Evolutionary conservation across 192 early-diverging fungal genomes (phyloP), one percentile per base, ranked within the genome.

Genomic region (Globomyces pollinis-pini): DNA sequence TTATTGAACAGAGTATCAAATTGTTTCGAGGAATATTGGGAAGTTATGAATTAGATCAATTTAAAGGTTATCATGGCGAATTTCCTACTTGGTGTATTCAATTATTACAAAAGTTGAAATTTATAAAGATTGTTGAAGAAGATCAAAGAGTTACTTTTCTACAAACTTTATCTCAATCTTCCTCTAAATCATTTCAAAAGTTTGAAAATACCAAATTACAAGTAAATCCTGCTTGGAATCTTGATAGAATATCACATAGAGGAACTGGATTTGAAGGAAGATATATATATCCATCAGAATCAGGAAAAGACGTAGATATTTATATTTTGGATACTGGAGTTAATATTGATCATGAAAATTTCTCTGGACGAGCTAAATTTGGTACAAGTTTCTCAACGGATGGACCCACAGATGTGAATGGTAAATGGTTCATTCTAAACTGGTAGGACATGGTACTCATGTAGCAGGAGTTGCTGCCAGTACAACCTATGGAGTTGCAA

Each of bases 401-500:
- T 11, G 68, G 66, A 56, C 11, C 9, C 34, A 54, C 62, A 20
- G 81, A 84, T 57, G 55, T 63, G 16, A 57, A 71, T 59, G 79
- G 79, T 5, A 59, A 70, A n/a, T 51, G 69, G 47, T 15, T 38
- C 12, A 13, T 50, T 56, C 12, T 56, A 56, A 56, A 65, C 4
- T 53, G 1, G 59, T 41, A 16, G 59, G 59, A 23, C 75, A 79
- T 55, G 79, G 82, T 33, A 84, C 82, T 11, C 76, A 83, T 62
- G 79, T 81, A 13, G 55, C 81, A 12, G 78, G 73, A 1, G 76
- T 65, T 12, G 60, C 60, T 3, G 74, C 61, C 31, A 55, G 66
- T 44, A 63, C 47, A 33, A 69, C 33, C 1, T 79, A 70, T 33
- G 83, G 83, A 15, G 74, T 84, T 24, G 83, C 83, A 23, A 84